phyloP scores from a whole-genome alignment of 2,329 filamentous ascomycete species.

The Colletotrichum neosansevieriae region DNA sequence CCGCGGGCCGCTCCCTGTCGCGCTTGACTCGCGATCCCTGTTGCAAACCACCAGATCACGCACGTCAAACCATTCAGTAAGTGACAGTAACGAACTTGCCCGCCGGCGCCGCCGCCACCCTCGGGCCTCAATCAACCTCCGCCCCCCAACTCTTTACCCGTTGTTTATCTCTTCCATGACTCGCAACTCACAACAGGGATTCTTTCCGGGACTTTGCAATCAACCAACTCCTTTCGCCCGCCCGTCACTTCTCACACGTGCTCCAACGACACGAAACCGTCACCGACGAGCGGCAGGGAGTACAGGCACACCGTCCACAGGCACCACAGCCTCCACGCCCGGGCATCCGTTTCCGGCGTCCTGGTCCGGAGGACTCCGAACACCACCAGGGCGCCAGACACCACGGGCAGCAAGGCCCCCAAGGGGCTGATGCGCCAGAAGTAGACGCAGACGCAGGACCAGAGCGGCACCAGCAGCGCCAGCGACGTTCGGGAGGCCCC shows the following conservation, averaged over 20 bases:
- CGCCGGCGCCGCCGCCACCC: background rate
- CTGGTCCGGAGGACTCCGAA: conserved; percentile 24
- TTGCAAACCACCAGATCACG: background rate
- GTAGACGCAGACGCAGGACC: conserved; percentile 27
- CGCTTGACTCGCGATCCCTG: conserved; percentile 30
- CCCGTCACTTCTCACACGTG: conserved; percentile 11
- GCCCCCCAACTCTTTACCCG: background rate
- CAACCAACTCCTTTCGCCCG: background rate
- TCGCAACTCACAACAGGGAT: conserved; percentile 21
- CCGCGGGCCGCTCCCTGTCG: conserved; percentile 31
- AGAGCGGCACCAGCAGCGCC: conserved; percentile 25
- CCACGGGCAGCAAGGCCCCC: conserved; percentile 11
- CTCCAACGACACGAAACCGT: conserved; percentile 35
- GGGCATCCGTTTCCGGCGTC: conserved; percentile 32
- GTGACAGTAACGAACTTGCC: background rate
- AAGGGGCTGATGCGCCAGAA: conserved; percentile 24
- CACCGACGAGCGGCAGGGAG: conserved; percentile 31
- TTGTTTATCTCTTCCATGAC: conserved; percentile 23
- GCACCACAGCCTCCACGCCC: conserved; percentile 37
- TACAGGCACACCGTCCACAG: conserved; percentile 38
- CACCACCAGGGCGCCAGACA: conserved; percentile 30
- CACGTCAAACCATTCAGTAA: conserved; percentile 13
- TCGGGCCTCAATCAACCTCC: background rate
- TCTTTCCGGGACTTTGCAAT: no score
- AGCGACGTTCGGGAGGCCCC: conserved; percentile 23